These are phyloP conservation scores for Fusarium gaditjirri DNA, from an alignment of 2,329 filamentous ascomycete genomes.

Conservation along the genomic window DNA sequence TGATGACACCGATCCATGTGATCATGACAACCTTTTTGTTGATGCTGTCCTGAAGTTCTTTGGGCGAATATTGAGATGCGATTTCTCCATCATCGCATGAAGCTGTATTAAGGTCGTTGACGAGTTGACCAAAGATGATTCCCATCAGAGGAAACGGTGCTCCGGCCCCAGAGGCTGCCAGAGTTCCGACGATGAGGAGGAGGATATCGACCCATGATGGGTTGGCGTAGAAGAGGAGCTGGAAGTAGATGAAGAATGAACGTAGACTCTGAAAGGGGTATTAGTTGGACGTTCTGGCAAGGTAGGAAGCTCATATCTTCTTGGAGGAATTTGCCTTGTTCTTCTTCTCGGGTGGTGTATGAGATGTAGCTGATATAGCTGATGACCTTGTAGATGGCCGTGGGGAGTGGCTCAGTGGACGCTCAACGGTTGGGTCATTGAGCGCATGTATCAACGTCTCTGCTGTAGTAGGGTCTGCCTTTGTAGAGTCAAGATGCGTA, in stretches of 20 bases:
- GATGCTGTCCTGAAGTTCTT: slow-evolving; percentile 55
- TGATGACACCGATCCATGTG: slow-evolving; percentile 71
- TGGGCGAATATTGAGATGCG: slow-evolving; percentile 36
- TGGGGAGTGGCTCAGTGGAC: slow-evolving; percentile 11
- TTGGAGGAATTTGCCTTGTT: slow-evolving; percentile 14
- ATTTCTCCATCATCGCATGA: slow-evolving; percentile 57
- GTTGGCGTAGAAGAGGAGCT: slow-evolving; percentile 57
- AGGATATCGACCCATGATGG: slow-evolving; percentile 56
- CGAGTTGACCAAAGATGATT: slow-evolving; percentile 71
- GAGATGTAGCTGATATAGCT: slow-evolving; percentile 17
- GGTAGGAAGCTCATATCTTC: neutral
- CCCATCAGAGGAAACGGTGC: slow-evolving; percentile 72
- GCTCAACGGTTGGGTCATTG: slow-evolving; percentile 4
- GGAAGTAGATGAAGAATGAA: slow-evolving; percentile 54
- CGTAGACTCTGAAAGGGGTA: slow-evolving; percentile 26
- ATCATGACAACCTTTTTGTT: slow-evolving; percentile 69
- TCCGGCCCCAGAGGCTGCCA: slow-evolving; percentile 66
- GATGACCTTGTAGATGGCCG: slow-evolving; percentile 22
- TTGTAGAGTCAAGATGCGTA: neutral
- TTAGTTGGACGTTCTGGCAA: neutral
- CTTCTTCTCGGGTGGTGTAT: slow-evolving; percentile 1
- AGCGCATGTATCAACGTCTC: slow-evolving; percentile 5
- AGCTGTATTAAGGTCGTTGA: slow-evolving; percentile 69
- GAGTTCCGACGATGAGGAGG: slow-evolving; percentile 55
- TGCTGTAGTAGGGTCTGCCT: neutral